Percentiles rank a stretch among this genome's conserved stretches.
Conservation (phyloP, 306 rosid genomes). For the Adenanthera pavonina region DNA sequence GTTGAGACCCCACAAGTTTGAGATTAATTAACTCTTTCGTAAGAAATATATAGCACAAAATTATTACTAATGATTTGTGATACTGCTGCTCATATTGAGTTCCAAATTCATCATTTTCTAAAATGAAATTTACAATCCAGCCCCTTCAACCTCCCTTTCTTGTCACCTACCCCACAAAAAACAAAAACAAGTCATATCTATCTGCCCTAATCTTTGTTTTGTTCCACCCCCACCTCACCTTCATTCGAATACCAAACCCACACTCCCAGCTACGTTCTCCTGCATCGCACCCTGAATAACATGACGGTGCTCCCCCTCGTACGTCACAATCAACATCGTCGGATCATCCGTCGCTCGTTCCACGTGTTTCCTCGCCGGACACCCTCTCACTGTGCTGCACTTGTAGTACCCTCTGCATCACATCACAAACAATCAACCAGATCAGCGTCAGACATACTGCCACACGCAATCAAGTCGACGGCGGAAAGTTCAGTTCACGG, state of each 20-base stretch:
- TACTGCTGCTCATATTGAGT: constrained; percentile 18
- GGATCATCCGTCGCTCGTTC: constrained; percentile 89
- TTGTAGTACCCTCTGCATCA: constrained; percentile 78
- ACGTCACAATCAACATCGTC: constrained; percentile 86
- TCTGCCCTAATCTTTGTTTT: background rate
- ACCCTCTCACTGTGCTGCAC: constrained; percentile 84
- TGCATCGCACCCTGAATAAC: constrained; percentile 54
- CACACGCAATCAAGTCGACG: background rate
- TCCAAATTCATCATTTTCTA: constrained; percentile 32
- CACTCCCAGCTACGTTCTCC: constrained; percentile 62
- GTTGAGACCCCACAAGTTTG: background rate
- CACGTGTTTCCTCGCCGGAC: constrained; percentile 99
- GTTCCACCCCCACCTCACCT: constrained; percentile 28
- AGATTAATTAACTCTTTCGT: background rate
- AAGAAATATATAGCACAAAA: background rate
- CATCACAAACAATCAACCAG: background rate
- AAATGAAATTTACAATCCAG: constrained; percentile 53
- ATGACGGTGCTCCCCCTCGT: constrained; percentile 93
- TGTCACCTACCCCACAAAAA: background rate
- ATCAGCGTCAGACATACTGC: constrained; percentile 8
- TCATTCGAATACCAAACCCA: constrained; percentile 72
- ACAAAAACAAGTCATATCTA: background rate
- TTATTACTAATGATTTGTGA: background rate
- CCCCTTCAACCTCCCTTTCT: constrained; percentile 2
- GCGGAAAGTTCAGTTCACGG: background rate